These are phyloP conservation scores for Xylaria scruposa DNA, from an alignment of 495 filamentous ascomycete species.

Conservation along the genomic window DNA sequence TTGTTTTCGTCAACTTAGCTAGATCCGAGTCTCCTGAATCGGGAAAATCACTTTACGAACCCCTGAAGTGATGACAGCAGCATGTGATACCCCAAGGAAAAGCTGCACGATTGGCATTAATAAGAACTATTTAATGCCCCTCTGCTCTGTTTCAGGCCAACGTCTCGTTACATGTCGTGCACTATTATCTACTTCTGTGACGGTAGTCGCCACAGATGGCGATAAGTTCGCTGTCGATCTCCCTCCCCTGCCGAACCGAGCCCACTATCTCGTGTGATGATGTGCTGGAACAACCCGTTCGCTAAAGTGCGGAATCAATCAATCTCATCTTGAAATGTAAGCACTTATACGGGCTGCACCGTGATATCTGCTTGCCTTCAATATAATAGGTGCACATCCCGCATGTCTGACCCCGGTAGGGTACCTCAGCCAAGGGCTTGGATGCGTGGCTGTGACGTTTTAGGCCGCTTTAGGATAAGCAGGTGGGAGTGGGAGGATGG, in stretches of 20 bases:
- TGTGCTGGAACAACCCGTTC: not conserved
- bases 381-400: not conserved
- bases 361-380: not conserved
- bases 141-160: slow-evolving; percentile 7
- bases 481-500: not conserved
- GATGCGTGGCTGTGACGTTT: slow-evolving; percentile 16
- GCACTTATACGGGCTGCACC: not conserved
- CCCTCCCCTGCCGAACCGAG: not conserved
- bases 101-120: not conserved
- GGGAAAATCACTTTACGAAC: not conserved
- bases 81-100: not conserved
- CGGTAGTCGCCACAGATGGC: not conserved
- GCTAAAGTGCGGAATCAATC: not conserved
- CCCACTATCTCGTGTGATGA: not conserved
- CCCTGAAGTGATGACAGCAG: not conserved
- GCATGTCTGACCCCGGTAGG: too few species aligned
- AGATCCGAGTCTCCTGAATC: not conserved
- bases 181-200: not conserved
- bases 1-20: too few species aligned
- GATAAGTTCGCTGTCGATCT: not conserved
- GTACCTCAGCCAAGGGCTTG: slow-evolving; percentile 10
- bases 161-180: not conserved
- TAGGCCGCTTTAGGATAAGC: not conserved
- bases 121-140: not conserved
- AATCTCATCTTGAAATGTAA: slow-evolving; percentile 6